These are phyloP conservation scores for Aspergillus viridinutans DNA, from an alignment of 2,329 filamentous ascomycete species.

Conservation along the genomic window DNA sequence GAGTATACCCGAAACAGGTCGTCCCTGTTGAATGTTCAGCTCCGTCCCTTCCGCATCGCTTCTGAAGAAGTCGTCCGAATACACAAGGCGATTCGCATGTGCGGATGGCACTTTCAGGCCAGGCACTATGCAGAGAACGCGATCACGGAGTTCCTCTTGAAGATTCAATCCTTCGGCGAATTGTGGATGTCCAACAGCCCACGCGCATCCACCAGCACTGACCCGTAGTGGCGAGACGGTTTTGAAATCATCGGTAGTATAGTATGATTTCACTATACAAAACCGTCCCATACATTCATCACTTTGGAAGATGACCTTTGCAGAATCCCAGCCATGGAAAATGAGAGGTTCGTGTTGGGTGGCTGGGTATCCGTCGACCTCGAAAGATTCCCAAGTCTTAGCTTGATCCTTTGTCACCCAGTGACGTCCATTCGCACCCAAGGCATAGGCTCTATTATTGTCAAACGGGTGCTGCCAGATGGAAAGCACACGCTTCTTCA, in stretches of 20 bases:
- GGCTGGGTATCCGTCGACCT: slow-evolving; percentile 46
- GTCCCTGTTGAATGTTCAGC: slow-evolving; percentile 68
- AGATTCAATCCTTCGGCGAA: slow-evolving; percentile 58
- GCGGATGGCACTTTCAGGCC: slow-evolving; percentile 67
- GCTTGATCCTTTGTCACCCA: slow-evolving; percentile 82
- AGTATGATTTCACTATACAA: slow-evolving; percentile 62
- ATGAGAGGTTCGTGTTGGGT: slow-evolving; percentile 7
- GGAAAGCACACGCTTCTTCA: slow-evolving; percentile 46
- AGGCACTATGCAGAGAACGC: slow-evolving; percentile 75
- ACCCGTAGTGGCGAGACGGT: slow-evolving; percentile 61
- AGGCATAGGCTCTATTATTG: slow-evolving; percentile 70
- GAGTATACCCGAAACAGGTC: slow-evolving; percentile 72
- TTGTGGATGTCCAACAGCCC: slow-evolving; percentile 71
- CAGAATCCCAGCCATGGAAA: slow-evolving; percentile 79
- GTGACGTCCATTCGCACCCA: slow-evolving; percentile 66
- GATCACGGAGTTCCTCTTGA: slow-evolving; percentile 60
- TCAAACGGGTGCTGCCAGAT: slow-evolving; percentile 77
- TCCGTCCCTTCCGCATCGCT: slow-evolving; percentile 57
- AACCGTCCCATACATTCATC: slow-evolving; percentile 62
- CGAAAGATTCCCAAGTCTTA: slow-evolving; percentile 73
- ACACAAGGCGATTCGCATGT: slow-evolving; percentile 70
- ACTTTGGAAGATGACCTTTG: slow-evolving; percentile 81
- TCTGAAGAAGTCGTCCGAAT: slow-evolving; percentile 80
- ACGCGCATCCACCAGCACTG: slow-evolving; percentile 73
- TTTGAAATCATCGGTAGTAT: slow-evolving; percentile 83